Evolutionary conservation across 768 basidiomycete species (phyloP).

Genomic region (Cystofilobasidium capitatum): DNA sequence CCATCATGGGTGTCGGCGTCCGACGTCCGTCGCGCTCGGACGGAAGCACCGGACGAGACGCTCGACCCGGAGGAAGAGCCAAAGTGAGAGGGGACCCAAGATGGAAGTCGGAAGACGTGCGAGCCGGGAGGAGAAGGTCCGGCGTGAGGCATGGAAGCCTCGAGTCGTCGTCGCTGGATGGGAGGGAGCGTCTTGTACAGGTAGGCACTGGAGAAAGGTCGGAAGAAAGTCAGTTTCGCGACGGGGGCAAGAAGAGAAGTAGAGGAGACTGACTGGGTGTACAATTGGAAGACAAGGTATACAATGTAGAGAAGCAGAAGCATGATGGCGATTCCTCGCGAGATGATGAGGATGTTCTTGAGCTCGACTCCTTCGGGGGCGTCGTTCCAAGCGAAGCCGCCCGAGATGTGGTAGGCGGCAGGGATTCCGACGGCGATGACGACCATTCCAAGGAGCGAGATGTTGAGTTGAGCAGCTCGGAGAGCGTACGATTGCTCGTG

Average conservation of each 20-base stretch:
- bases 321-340: conserved; percentile 24
- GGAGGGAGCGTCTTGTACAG: conserved; percentile 24
- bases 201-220: conserved; percentile 13
- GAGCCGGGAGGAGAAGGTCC: conserved; percentile 22
- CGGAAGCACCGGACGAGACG: conserved; percentile 4
- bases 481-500: conserved; percentile 27
- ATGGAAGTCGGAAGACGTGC: conserved; percentile 21
- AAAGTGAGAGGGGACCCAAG: conserved; percentile 20
- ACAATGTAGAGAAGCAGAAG: conserved; percentile 18
- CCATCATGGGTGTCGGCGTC: not conserved
- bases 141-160: not conserved
- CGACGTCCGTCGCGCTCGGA: not conserved
- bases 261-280: not conserved
- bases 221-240: not conserved
- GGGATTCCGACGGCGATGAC: conserved; percentile 23
- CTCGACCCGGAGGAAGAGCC: conserved; percentile 20
- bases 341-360: conserved; percentile 15
- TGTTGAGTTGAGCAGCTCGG: conserved; percentile 27
- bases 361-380: conserved; percentile 16
- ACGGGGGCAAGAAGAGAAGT: no score
- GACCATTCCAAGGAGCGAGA: conserved; percentile 22
- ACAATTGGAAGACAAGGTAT: conserved; percentile 18
- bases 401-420: conserved; percentile 4
- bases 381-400: not conserved
- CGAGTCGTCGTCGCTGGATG: conserved; percentile 15